A percentile compares a stretch with the other conserved stretches of the same genome.
phyloP scores from a whole-genome alignment of 441 rosid genomes.

The Breynia disticha region DNA sequence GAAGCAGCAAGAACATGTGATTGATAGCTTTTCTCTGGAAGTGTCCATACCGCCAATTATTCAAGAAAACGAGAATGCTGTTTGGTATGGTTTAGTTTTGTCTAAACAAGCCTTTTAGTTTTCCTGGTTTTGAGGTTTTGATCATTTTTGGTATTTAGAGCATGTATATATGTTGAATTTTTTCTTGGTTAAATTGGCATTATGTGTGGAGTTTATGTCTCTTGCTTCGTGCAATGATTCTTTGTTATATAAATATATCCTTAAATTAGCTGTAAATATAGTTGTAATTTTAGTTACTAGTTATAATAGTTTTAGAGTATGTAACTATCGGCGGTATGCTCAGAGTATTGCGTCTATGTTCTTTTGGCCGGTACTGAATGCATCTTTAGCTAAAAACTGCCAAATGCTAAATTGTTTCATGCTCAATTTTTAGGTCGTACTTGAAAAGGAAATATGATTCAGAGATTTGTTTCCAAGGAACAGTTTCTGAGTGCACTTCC shows the following conservation, averaged over 20 bases:
- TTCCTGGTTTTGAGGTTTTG: background rate
- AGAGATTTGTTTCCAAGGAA: conserved; percentile 47
- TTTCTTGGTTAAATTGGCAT: background rate
- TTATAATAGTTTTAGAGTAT: background rate
- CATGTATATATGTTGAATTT: background rate
- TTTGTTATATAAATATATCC: too few relatives aligned
- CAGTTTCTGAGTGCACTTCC: conserved; percentile 29
- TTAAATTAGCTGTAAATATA: too few relatives aligned
- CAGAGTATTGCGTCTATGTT: background rate
- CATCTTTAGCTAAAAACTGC: background rate
- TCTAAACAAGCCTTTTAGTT: background rate
- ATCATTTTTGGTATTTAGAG: background rate
- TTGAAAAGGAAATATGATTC: conserved; percentile 49
- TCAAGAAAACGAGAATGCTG: conserved; percentile 38
- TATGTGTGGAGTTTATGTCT: background rate
- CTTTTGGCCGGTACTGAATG: background rate
- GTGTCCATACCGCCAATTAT: conserved; percentile 51
- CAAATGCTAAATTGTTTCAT: background rate
- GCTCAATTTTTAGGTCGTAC: conserved; percentile 37
- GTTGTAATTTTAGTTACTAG: background rate
- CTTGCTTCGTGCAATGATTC: background rate
- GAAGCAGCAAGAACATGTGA: conserved; percentile 50
- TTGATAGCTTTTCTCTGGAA: conserved; percentile 68
- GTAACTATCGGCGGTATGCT: background rate
- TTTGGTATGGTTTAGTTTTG: conserved; percentile 38